Percentiles rank a stretch among this genome's conserved stretches.
These are phyloP conservation scores for Henckelia pumila DNA, from an alignment of 257 asterid species.

Conservation along the genomic window DNA sequence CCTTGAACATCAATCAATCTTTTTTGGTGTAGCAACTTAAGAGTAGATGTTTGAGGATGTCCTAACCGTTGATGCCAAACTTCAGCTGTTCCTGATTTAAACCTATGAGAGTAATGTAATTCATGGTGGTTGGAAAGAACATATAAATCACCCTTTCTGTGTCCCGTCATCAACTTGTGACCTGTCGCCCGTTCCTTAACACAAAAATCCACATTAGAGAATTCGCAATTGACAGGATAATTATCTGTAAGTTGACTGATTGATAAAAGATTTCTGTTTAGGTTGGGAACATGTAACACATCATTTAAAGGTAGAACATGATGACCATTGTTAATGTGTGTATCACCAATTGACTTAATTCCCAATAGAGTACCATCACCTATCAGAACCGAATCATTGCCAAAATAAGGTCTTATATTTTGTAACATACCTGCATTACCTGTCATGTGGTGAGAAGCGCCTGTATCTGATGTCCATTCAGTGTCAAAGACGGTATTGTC, in stretches of 20 bases:
- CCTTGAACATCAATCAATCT: conserved; percentile 5
- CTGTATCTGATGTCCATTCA: too few species aligned
- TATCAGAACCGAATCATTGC: not conserved
- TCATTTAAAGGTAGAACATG: not conserved
- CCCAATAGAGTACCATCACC: not conserved
- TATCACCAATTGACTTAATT: not conserved
- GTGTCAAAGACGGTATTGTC: too few species aligned
- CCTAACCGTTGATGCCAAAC: not conserved
- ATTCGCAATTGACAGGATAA: not conserved
- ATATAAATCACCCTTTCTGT: not conserved
- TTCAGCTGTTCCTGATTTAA: not conserved
- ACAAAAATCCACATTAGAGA: conserved; percentile 13
- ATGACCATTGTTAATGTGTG: not conserved
- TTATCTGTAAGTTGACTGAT: not conserved
- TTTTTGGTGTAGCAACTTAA: not conserved
- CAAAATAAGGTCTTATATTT: not conserved
- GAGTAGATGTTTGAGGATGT: conserved; percentile 1
- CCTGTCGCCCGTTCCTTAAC: conserved; percentile 2
- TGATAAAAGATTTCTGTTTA: not conserved
- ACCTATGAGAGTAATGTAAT: not conserved
- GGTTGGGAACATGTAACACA: not conserved
- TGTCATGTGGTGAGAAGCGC: too few species aligned
- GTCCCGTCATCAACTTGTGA: not conserved
- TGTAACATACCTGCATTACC: not conserved
- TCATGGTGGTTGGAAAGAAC: not conserved